Base-by-base conservation (phyloP, 2,329 filamentous ascomycete genomes). In the Alternaria solani region DNA sequence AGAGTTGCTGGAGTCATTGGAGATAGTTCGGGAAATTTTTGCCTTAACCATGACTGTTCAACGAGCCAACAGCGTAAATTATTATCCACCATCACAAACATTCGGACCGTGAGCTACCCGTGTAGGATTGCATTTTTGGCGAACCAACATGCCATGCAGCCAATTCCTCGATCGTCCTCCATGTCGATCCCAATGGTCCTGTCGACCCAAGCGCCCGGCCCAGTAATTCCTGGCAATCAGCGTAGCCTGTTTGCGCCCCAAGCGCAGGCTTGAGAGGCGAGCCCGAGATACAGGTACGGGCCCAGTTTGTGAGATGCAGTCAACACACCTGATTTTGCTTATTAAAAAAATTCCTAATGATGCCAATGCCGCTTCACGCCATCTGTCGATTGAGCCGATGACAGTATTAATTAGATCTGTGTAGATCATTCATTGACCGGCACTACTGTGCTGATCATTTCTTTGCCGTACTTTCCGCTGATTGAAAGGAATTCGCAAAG, bases 181-280 rank as follows among this genome's bases (percentile, higher is more conserved):
- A 49, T 28, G 16, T 46, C 38, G 28, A 51, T 57, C 20, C 42
- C 46, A 42, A 42, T 5, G 25, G 34, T 42, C 52, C 42, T 44
- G 11, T 14, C 20, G 16, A 58, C 38, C 12, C 56, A 51, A 57
- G 59, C 64, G 64, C 57, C 58, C 41, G 57, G 42, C 32, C 49
- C 34, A 48, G 28, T 39, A 16, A 25, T 41, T 48, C 38, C 54
- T 32, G 53, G 63, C 62, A 65, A 63, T 63, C 57, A 67, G 57
- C 57, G 9, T 36, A 55, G 47, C 61, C 52, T 63, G 57, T 61
- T 61, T 60, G 38, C 18, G 32, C n/a, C 18, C 9, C 34, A 55
- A n/a, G 20, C 30, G 32, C 30, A 12, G 25, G 23, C 14, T 38
- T 49, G 3, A 4, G 11, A 49, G 7, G 51, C 32, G 23, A 14